A percentile compares a stretch with the other conserved stretches of the same genome.
These are phyloP conservation scores for Aspergillus conjunctus DNA, from an alignment of 495 filamentous ascomycete genomes.

Conservation along the genomic window DNA sequence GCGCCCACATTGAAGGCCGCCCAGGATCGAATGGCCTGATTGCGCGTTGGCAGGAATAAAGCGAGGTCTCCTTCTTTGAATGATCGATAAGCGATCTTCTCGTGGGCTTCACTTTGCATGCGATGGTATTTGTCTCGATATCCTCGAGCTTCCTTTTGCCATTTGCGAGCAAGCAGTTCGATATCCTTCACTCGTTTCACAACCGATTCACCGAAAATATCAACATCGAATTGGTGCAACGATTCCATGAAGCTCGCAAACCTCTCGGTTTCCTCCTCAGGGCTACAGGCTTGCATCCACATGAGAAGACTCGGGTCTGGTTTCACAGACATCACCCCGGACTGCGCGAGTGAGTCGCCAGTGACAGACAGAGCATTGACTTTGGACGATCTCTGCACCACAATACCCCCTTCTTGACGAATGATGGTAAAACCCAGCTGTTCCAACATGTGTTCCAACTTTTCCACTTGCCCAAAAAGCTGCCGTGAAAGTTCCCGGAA, in stretches of 20 bases:
- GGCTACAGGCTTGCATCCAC: slow-evolving; percentile 74
- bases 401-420: slow-evolving; percentile 70
- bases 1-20: slow-evolving; percentile 97
- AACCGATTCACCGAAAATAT: slow-evolving; percentile 77
- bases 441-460: slow-evolving; percentile 76
- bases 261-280: slow-evolving; percentile 65
- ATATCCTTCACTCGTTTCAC: slow-evolving; percentile 86
- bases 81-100: slow-evolving; percentile 93
- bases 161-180: slow-evolving; percentile 85
- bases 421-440: slow-evolving; percentile 79
- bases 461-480: slow-evolving; percentile 75
- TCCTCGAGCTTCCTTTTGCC: slow-evolving; percentile 79
- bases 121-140: slow-evolving; percentile 88
- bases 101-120: slow-evolving; percentile 84
- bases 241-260: slow-evolving; percentile 72
- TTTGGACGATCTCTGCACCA: slow-evolving; percentile 74
- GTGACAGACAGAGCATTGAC: slow-evolving; percentile 58
- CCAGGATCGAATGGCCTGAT: slow-evolving; percentile 93
- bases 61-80: slow-evolving; percentile 98
- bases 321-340: slow-evolving; percentile 53
- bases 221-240: slow-evolving; percentile 75
- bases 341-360: slow-evolving; percentile 62
- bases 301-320: slow-evolving; percentile 68
- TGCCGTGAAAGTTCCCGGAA: slow-evolving; percentile 82
- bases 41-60: slow-evolving; percentile 90